phyloP scores from a whole-genome alignment of 2,329 filamentous ascomycete species.

The Calonectria leucothoes region DNA sequence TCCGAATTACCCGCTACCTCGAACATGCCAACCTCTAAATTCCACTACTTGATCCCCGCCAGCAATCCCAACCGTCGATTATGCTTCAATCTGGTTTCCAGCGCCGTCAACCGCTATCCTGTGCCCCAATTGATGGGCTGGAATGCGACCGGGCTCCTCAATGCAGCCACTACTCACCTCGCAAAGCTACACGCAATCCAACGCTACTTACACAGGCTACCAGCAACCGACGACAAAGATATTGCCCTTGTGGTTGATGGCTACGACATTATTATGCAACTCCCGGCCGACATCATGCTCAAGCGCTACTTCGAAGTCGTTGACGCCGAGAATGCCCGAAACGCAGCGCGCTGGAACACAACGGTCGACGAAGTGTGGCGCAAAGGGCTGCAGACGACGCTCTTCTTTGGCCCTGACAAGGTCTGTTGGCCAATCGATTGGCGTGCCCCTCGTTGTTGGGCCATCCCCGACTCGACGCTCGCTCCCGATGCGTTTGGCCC shows the following conservation, averaged over 20 bases:
- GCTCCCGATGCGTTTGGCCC: slow-evolving; percentile 50
- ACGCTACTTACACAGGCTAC: slow-evolving; percentile 47
- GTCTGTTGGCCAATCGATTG: slow-evolving; percentile 52
- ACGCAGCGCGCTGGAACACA: slow-evolving; percentile 62
- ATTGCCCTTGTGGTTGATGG: slow-evolving; percentile 73
- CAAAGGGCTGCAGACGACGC: slow-evolving; percentile 49
- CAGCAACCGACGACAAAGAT: slow-evolving; percentile 59
- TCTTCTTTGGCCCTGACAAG: slow-evolving; percentile 60
- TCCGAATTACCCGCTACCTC: not conserved
- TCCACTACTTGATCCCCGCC: slow-evolving; percentile 54
- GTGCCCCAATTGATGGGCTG: slow-evolving; percentile 53
- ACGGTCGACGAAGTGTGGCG: slow-evolving; percentile 44
- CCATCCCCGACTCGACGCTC: slow-evolving; percentile 50
- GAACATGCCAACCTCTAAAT: slow-evolving; percentile 40
- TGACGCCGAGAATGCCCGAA: slow-evolving; percentile 62
- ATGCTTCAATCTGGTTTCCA: slow-evolving; percentile 53
- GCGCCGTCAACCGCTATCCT: slow-evolving; percentile 51
- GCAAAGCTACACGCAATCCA: slow-evolving; percentile 53
- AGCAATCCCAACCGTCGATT: slow-evolving; percentile 50
- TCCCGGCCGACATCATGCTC: slow-evolving; percentile 72
- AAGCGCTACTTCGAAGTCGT: slow-evolving; percentile 67
- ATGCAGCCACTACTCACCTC: slow-evolving; percentile 50
- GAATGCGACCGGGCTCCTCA: slow-evolving; percentile 49
- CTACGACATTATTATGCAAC: slow-evolving; percentile 73
- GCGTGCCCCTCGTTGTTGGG: slow-evolving; percentile 54